Evolutionary conservation across 1,284 basidiomycete genomes (phyloP), one percentile per base, ranked within the genome.

Genomic region (Agroathelia rolfsii): DNA sequence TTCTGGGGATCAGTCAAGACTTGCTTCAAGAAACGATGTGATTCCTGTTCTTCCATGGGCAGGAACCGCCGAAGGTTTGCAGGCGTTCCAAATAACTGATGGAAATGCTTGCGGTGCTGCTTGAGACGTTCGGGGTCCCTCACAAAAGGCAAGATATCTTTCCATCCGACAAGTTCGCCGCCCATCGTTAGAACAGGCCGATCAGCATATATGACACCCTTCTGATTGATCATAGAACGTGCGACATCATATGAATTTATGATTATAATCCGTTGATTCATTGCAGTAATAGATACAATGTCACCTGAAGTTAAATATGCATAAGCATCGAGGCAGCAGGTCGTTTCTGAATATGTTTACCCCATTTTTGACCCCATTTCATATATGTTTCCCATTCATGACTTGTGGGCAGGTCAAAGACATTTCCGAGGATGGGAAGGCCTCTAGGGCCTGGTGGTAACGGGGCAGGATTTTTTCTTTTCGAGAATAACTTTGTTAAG

Each of bases 51-150:
- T 12, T 52, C 47, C 28, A 45, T 25, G 10, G 49, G 44, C 8
- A 41, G 24, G 19, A 45, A 53, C 2, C 3, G 24, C 0, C 38
- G 30, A 6, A 43, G 30, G n/a, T 33, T 47, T 3, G 24, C 39
- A 24, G 30, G 47, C 23, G 35, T 50, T 2, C 58, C 55, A n/a
- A 59, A 38, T 5, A 43, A 22, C 5, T 42, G 47, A n/a, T 40
- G 42, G 14, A 57, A 40, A 4, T 37, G 24, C 23, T 32, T 30
- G 4, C 48, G 34, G 14, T 33, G 33, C 12, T 34, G 32, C 17
- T 43, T 39, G 24, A 51, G 41, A 6, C 46, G 43, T n/a, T 49
- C 45, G 6, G 38, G 38, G 24, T 46, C 46, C 12, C 41, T 31
- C 0, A 40, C 21, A 5, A 58, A 42, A 9, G 38, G 28, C 21